Evolutionary conservation across 257 asterid species (phyloP), one percentile per base, ranked within the genome.

Genomic region (Cordia subcordata): DNA sequence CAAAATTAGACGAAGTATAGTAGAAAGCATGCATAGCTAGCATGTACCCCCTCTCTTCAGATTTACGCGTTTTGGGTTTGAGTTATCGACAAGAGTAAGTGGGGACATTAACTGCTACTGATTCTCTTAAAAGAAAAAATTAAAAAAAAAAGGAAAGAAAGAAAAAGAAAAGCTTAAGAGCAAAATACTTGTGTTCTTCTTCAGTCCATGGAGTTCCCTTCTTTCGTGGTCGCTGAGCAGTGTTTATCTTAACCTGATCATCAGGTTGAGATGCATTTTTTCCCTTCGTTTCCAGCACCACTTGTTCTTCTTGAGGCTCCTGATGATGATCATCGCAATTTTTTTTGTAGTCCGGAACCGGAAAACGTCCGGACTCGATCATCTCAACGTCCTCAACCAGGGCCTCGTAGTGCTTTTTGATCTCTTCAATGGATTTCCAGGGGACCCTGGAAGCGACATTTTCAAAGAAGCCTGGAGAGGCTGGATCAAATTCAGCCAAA

Each of bases 121-220:
- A n/a, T n/a, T n/a, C n/a, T n/a, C n/a, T n/a, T n/a, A n/a, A n/a
- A n/a, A n/a, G n/a, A n/a, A n/a, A n/a, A n/a, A n/a, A n/a, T n/a
- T n/a, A n/a, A n/a, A n/a, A n/a, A n/a, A n/a, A n/a, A n/a, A n/a
- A n/a, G n/a, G n/a, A n/a, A n/a, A n/a, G n/a, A n/a, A n/a, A n/a
- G n/a, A n/a, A n/a, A n/a, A n/a, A n/a, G n/a, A n/a, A n/a, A n/a
- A 54, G 38, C 18, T 20, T 22, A n/a, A 20, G 45, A 42, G 42
- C 1, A 19, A 19, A 45, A 18, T 79, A 82, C 81, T 69, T 74
- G 16, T 79, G 89, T 70, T 79, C 85, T 1, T 53, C 67, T 60
- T 67, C 68, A 0, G 82, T 79, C 89, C 89, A 82, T 0, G 75
- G 80, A 19, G 67, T 33, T 0, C 79, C 74, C 12, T 65, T 52